phyloP scores from a whole-genome alignment of 306 rosid genomes.

The Casuarina equisetifolia region DNA sequence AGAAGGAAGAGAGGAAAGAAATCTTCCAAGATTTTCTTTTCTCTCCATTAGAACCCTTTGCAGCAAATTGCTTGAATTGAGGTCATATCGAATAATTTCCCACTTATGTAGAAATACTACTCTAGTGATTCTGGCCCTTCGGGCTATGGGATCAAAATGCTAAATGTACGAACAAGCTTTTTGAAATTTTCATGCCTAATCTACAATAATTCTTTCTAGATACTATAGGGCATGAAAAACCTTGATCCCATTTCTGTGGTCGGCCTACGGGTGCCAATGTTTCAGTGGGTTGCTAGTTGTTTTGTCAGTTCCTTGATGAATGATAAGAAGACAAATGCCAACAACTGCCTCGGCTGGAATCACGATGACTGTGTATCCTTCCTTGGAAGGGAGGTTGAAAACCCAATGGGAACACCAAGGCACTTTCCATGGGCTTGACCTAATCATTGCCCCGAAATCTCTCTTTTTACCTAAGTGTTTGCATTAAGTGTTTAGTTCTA shows the following conservation, averaged over 20 bases:
- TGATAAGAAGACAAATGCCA: neutral
- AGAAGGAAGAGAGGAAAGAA: no score
- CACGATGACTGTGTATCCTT: no score
- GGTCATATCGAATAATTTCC: neutral
- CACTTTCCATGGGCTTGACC: neutral
- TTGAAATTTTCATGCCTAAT: no score
- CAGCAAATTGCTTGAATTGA: neutral
- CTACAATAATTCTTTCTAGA: no score
- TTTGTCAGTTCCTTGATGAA: neutral
- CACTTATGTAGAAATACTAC: neutral
- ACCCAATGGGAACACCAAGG: neutral
- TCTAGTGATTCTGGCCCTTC: no score
- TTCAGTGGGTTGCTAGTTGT: neutral
- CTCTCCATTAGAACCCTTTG: no score
- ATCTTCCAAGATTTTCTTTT: neutral
- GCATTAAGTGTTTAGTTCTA: neutral
- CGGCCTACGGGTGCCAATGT: neutral
- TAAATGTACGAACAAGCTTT: no score
- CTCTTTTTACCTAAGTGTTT: neutral
- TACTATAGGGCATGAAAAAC: no score
- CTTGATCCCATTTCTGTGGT: neutral
- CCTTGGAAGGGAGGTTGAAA: no score
- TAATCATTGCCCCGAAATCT: neutral
- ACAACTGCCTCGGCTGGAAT: neutral
- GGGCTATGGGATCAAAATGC: no score